A percentile compares a stretch with the other conserved stretches of the same genome.
phyloP scores from a whole-genome alignment of 805 yeast species.

The Yamadazyma endophytica region DNA sequence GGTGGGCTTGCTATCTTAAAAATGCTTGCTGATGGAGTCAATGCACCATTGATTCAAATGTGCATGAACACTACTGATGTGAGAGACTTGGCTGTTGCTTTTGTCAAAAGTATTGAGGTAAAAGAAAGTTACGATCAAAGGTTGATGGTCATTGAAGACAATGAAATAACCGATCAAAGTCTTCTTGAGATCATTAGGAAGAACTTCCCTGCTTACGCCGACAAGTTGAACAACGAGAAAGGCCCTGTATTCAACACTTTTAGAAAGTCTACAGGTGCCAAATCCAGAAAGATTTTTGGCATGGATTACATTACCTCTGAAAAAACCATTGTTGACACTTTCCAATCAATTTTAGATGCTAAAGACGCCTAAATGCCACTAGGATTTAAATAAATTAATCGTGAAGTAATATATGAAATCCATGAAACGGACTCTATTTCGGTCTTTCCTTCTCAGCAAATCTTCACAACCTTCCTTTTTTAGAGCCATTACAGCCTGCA shows the following conservation, averaged over 20 bases:
- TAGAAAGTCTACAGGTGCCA: background rate
- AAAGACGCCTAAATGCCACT: too few species aligned
- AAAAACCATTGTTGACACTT: too few species aligned
- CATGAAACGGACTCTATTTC: too few species aligned
- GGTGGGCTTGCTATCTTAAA: background rate
- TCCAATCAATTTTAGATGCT: too few species aligned
- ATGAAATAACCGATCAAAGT: background rate
- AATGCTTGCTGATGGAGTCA: background rate
- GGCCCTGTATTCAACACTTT: background rate
- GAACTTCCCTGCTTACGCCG: conserved; percentile 3
- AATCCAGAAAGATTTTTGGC: conserved; percentile 2
- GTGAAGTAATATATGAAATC: too few species aligned
- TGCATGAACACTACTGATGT: conserved; percentile 4
- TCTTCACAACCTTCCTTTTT: too few species aligned
- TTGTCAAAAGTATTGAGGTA: conserved; percentile 2
- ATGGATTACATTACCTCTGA: too few species aligned
- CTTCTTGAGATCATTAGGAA: background rate
- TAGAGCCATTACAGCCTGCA: too few species aligned
- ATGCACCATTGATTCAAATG: too few species aligned
- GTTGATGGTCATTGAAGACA: conserved; percentile 1
- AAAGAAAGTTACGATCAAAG: conserved; percentile 6
- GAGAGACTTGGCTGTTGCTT: conserved; percentile 5
- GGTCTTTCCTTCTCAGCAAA: too few species aligned
- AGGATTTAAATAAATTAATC: too few species aligned
- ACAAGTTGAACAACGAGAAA: conserved; percentile 3